phyloP scores from a whole-genome alignment of 768 basidiomycete genomes.

The Cyclocybe cylindracea region DNA sequence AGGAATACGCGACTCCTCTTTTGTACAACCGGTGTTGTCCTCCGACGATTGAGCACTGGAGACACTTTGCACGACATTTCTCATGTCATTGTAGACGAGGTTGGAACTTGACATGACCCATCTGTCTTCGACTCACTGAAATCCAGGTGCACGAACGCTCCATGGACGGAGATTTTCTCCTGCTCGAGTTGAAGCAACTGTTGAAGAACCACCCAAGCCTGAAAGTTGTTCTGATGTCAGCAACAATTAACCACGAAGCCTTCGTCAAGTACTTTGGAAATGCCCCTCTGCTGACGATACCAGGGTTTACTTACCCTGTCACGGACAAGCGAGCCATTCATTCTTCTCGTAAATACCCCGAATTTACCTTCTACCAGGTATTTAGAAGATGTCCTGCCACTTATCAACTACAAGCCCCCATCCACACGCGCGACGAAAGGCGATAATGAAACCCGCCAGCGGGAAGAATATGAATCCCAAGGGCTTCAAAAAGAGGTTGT shows the following conservation, averaged over 20 bases:
- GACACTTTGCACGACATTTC: constrained; percentile 71
- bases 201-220: constrained; percentile 61
- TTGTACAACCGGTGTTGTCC: constrained; percentile 92
- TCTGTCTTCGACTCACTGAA: not conserved
- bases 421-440: constrained; percentile 40
- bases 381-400: constrained; percentile 75
- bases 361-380: constrained; percentile 48
- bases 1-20: constrained; percentile 78
- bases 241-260: constrained; percentile 90
- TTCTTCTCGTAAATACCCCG: not conserved
- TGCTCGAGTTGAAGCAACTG: constrained; percentile 81
- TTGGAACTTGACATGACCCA: constrained; percentile 24
- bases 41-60: constrained; percentile 74
- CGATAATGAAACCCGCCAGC: constrained; percentile 42
- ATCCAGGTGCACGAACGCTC: constrained; percentile 87
- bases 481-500: constrained; percentile 55
- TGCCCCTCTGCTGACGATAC: constrained; percentile 82
- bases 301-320: constrained; percentile 81
- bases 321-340: constrained; percentile 59
- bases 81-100: constrained; percentile 92
- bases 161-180: constrained; percentile 86
- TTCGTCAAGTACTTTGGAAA: constrained; percentile 81
- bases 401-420: constrained; percentile 55
- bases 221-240: constrained; percentile 90
- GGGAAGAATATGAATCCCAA: constrained; percentile 47